Evolutionary conservation across 2,329 filamentous ascomycete genomes (phyloP), one percentile per base, ranked within the genome.

Genomic region (Fusarium coffeatum): DNA sequence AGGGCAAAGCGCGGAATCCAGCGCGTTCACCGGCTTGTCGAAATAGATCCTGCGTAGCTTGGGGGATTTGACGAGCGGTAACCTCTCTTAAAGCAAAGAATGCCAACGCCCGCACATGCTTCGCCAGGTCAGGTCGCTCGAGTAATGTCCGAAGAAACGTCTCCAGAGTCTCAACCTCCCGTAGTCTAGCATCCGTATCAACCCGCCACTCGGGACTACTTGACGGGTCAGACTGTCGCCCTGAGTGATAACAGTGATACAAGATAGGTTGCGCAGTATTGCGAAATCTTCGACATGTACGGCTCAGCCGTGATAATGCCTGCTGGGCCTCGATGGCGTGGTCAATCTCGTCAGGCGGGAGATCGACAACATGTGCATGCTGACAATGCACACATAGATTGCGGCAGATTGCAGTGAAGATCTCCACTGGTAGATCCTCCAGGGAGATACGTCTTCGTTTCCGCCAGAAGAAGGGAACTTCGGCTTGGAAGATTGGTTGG

Each of bases 351-450:
- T 67, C 53, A 20, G 71, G 53, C 23, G 72, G 66, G 34, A 76
- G 66, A 67, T 76, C 74, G 55, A 76, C 74, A 37, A 72, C 72
- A 55, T 71, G 74, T 47, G 71, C 49, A 30, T 68, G 63, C 11
- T 72, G 74, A 25, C 74, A 76, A 49, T 76, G 74, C 27, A 69
- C 65, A 59, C 74, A 76, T 15, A 76, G 59, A 43, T 75, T 71
- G 23, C 69, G 69, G 23, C 74, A 76, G 32, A 76, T 74, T n/a
- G 72, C 47, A 25, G 74, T 64, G 27, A 76, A 59, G 48, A 76
- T 76, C 71, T 76, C 74, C 8, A 70, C 69, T 16, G 74, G 74
- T 7, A 76, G 57, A 55, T 71, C 60, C 1, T 58, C 59, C 6
- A 76, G 70, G 18, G 72, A 74, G 47, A 67, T 57, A 13, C 55